phyloP scores from a whole-genome alignment of 768 basidiomycete species.

The Fomitopsis serialis region DNA sequence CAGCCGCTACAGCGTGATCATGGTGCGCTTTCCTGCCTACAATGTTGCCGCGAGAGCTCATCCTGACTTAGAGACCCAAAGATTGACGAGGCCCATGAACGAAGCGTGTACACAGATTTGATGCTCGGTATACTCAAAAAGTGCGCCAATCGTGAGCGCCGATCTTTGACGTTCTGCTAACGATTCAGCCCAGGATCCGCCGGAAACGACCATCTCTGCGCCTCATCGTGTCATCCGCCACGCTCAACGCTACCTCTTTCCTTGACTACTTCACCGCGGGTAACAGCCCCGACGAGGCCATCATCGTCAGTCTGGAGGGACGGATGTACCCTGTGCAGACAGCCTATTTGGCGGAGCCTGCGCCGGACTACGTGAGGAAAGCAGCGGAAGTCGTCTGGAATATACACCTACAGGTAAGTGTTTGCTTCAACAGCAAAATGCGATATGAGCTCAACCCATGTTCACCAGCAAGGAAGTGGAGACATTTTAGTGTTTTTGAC shows the following conservation, averaged over 20 bases:
- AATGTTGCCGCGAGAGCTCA: slow-evolving; percentile 9
- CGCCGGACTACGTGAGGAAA: slow-evolving; percentile 72
- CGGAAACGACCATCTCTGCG: slow-evolving; percentile 86
- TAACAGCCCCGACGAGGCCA: slow-evolving; percentile 61
- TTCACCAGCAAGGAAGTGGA: slow-evolving; percentile 64
- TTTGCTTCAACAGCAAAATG: too few relatives aligned
- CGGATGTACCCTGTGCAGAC: slow-evolving; percentile 94
- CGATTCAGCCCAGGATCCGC: slow-evolving; percentile 60
- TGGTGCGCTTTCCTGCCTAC: slow-evolving; percentile 48
- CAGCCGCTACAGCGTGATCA: slow-evolving; percentile 90
- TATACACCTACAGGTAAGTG: slow-evolving; percentile 65
- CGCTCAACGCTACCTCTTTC: slow-evolving; percentile 88
- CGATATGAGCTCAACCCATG: not conserved
- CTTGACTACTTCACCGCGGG: slow-evolving; percentile 80
- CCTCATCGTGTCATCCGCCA: slow-evolving; percentile 92
- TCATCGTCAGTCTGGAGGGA: slow-evolving; percentile 87
- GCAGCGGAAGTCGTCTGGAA: slow-evolving; percentile 84
- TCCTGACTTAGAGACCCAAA: slow-evolving; percentile 27
- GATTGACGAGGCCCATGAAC: slow-evolving; percentile 98
- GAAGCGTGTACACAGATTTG: slow-evolving; percentile 93
- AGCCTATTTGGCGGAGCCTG: slow-evolving; percentile 77
- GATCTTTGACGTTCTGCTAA: too few relatives aligned
- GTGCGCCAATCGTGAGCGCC: slow-evolving; percentile 49
- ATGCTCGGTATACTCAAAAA: slow-evolving; percentile 91
- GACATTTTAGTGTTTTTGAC: slow-evolving; percentile 95